phyloP scores from a whole-genome alignment of 2,329 filamentous ascomycete species.

The Ophiostoma sp. region DNA sequence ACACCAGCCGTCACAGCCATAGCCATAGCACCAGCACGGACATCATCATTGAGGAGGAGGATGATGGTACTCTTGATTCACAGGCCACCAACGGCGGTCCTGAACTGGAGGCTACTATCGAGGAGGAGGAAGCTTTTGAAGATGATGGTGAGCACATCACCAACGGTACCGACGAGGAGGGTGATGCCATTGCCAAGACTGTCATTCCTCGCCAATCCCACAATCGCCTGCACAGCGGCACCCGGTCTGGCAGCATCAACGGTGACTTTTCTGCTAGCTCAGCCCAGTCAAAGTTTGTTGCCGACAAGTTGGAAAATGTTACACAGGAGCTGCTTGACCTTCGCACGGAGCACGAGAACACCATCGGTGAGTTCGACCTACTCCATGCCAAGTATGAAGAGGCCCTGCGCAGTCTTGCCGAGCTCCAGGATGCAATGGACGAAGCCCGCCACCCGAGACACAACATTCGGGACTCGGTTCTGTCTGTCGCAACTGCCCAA shows the following conservation, averaged over 20 bases:
- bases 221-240: background rate
- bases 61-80: conserved; percentile 30
- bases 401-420: conserved; percentile 71
- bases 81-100: background rate
- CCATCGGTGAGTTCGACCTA: conserved; percentile 71
- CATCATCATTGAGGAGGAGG: conserved; percentile 50
- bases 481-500: conserved; percentile 46
- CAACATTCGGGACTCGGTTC: conserved; percentile 48
- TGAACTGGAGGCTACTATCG: conserved; percentile 24
- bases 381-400: conserved; percentile 89
- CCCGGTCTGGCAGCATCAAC: conserved; percentile 17
- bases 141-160: background rate
- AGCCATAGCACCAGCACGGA: conserved; percentile 38
- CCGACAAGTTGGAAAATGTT: conserved; percentile 86
- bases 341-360: conserved; percentile 81
- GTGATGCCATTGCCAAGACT: conserved; percentile 30
- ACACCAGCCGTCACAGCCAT: conserved; percentile 49
- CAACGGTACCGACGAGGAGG: conserved; percentile 30
- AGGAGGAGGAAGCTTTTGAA: conserved; percentile 31
- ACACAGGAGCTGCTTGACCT: conserved; percentile 89
- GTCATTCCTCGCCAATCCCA: conserved; percentile 28
- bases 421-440: conserved; percentile 79
- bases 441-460: conserved; percentile 62
- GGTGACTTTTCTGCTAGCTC: conserved; percentile 55
- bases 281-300: conserved; percentile 77